phyloP scores from a whole-genome alignment of 1,139 yeast species.

The Oligophagozyma castellii region DNA sequence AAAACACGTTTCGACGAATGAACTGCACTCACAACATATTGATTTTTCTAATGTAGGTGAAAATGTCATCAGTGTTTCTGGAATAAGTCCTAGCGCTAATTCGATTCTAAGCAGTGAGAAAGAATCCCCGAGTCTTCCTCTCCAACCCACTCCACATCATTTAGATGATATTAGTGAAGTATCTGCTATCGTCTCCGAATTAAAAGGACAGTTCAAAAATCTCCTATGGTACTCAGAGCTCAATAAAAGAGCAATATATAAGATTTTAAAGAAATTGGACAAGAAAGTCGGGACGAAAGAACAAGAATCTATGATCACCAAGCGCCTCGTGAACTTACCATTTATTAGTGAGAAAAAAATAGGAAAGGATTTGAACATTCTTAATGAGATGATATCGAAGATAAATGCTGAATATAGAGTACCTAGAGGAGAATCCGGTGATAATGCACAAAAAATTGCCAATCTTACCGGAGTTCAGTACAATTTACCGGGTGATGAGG shows the following conservation, averaged over 20 bases:
- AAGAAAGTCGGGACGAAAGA: conserved; percentile 66
- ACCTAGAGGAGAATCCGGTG: background rate
- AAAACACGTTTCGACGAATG: background rate
- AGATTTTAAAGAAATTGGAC: conserved; percentile 82
- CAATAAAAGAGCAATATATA: conserved; percentile 79
- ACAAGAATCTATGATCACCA: conserved; percentile 50
- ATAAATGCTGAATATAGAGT: background rate
- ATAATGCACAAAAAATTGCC: background rate
- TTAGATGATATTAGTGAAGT: conserved; percentile 71
- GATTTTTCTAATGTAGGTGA: no score
- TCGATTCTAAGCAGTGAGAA: background rate
- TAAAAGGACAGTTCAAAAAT: conserved; percentile 66
- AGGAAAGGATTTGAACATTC: conserved; percentile 36
- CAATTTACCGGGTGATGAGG: no score
- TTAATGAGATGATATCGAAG: conserved; percentile 30
- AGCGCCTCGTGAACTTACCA: conserved; percentile 62
- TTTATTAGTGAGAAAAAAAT: conserved; percentile 60
- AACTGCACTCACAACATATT: background rate
- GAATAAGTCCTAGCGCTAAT: no score
- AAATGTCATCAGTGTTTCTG: no score
- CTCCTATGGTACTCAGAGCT: conserved; percentile 89
- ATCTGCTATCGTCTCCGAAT: conserved; percentile 58
- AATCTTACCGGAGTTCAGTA: background rate
- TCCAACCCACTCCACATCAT: conserved; percentile 14
- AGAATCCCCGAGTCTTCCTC: conserved; percentile 7